A percentile compares a stretch with the other conserved stretches of the same genome.
Conservation (phyloP, 768 basidiomycete genomes). For the Russula brevipes region DNA sequence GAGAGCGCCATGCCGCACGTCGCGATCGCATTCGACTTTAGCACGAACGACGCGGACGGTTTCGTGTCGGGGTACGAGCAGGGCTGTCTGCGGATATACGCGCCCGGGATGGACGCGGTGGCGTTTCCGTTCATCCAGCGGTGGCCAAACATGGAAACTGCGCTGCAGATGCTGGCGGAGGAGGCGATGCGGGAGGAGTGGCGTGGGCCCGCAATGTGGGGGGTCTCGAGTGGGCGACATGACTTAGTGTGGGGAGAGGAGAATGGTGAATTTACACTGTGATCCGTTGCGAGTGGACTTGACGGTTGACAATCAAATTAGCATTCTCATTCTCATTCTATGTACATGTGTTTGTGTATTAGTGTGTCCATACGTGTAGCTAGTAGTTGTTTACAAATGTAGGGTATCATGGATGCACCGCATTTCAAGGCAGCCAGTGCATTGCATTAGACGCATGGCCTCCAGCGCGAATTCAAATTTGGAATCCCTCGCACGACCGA, state of each 20-base stretch:
- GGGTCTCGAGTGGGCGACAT: background rate
- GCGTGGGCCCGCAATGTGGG: background rate
- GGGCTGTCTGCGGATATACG: background rate
- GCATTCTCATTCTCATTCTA: too few relatives aligned
- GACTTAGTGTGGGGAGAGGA: background rate
- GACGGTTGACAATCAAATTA: too few relatives aligned
- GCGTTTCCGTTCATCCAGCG: background rate
- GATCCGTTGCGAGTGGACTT: background rate
- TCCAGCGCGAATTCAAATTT: too few relatives aligned
- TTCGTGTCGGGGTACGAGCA: background rate
- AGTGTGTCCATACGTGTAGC: too few relatives aligned
- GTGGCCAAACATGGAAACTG: background rate
- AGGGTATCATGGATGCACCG: too few relatives aligned
- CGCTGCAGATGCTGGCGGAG: background rate
- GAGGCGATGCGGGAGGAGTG: background rate
- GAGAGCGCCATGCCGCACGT: background rate
- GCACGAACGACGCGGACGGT: background rate
- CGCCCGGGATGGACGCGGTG: background rate
- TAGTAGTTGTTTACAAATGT: too few relatives aligned
- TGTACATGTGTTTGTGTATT: too few relatives aligned
- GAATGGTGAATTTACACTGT: background rate
- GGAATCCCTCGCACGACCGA: too few relatives aligned
- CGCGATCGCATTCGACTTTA: background rate
- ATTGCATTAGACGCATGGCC: too few relatives aligned
- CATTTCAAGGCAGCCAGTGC: too few relatives aligned